Evolutionary conservation across 2,329 filamentous ascomycete species (phyloP), one percentile per base, ranked within the genome.

Genomic region (Aureobasidium sp.): DNA sequence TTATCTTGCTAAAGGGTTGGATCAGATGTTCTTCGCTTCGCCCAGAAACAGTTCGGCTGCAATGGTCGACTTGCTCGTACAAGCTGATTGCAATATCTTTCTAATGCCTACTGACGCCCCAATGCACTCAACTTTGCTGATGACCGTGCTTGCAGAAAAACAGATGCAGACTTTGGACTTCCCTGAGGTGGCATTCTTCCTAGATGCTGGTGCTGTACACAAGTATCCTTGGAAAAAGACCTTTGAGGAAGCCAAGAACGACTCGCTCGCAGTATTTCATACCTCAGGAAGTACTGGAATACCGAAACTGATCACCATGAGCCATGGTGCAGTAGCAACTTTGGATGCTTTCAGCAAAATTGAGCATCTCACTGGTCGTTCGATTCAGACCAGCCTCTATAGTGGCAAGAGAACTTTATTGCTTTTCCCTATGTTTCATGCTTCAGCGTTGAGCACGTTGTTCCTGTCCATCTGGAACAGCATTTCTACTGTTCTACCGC

Each of bases 271-370:
- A 17, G 61, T 69, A n/a, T 50, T 73, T 1, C 72, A 74, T 47
- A 73, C 72, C 0, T 74, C 70, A 3, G 72, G 72, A 3, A 67
- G 69, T 2, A 74, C 72, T 4, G 71, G 72, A 2, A 49, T 70
- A 0, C 71, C 70, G 2, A 74, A 74, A 40, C 68, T 69, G 0
- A 68, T 73, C 11, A 48, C 58, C 1, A 63, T 63, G 60, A 64
- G 65, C 3, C 65, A 74, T 55, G 61, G 57, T 6, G 56, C 62
- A 17, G 47, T 70, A 12, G 61, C 61, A 1, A 66, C 68, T 0
- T 64, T 71, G 61, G 71, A 75, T 58, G 66, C 68, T 0, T 58
- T 71, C 2, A 60, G 66, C 8, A 55, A 70, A 1, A 61, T 72
- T 0, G 69, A 69, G 0, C 59, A 62, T 14, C 58, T 57, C 0